Evolutionary conservation across 805 yeast species (phyloP).

Genomic region (Jamesozyma spencerorum): DNA sequence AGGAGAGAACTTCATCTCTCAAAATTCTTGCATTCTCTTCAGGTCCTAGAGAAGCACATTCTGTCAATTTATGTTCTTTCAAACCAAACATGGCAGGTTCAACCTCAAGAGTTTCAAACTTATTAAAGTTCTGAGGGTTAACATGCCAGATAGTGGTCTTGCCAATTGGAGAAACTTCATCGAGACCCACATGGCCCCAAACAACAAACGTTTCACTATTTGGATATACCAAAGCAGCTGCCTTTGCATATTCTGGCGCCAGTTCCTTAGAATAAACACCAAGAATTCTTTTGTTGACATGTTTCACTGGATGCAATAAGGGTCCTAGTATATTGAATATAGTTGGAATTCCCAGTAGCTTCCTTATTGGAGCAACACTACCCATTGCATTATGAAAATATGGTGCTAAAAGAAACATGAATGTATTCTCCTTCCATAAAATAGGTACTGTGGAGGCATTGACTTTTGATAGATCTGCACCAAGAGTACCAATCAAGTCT

Average conservation of each 20-base stretch:
- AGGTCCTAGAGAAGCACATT: slow-evolving; percentile 81
- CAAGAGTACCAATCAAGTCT: slow-evolving; percentile 72
- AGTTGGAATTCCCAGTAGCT: slow-evolving; percentile 77
- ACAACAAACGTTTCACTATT: slow-evolving; percentile 66
- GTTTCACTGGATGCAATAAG: slow-evolving; percentile 79
- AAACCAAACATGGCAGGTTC: slow-evolving; percentile 77
- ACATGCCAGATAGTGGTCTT: slow-evolving; percentile 72
- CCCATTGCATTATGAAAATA: slow-evolving; percentile 91
- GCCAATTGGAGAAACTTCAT: slow-evolving; percentile 90
- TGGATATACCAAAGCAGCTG: slow-evolving; percentile 50
- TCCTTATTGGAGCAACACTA: slow-evolving; percentile 67
- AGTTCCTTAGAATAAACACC: slow-evolving; percentile 79
- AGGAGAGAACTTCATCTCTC: slow-evolving; percentile 31
- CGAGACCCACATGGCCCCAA: slow-evolving; percentile 86
- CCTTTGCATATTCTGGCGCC: slow-evolving; percentile 79
- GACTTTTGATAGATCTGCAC: slow-evolving; percentile 70
- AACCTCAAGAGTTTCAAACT: slow-evolving; percentile 35
- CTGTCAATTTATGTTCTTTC: slow-evolving; percentile 54
- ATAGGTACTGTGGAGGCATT: slow-evolving; percentile 50
- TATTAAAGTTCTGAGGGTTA: slow-evolving; percentile 22
- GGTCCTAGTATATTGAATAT: slow-evolving; percentile 95
- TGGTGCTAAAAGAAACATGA: slow-evolving; percentile 84
- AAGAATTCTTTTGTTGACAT: slow-evolving; percentile 62
- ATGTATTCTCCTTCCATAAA: slow-evolving; percentile 36
- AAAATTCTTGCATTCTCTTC: slow-evolving; percentile 63